phyloP scores from a whole-genome alignment of 371 early-diverging fungal genomes.

The Rhizopus delemar region DNA sequence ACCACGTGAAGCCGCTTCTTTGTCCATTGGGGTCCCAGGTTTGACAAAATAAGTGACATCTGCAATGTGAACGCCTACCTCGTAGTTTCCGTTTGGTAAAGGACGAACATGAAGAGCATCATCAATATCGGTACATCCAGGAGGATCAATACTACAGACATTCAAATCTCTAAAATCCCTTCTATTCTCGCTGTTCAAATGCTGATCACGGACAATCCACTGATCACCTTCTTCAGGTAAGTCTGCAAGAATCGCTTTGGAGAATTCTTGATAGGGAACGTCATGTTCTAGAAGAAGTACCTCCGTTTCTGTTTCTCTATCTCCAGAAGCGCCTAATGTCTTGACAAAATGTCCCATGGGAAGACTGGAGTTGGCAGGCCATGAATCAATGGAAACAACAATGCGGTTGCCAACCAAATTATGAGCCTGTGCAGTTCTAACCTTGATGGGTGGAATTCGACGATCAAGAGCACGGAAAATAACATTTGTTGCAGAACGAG shows the following conservation, averaged over 20 bases:
- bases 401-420: slow-evolving; percentile 79
- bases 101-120: slow-evolving; percentile 93
- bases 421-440: slow-evolving; percentile 87
- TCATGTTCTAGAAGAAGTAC: slow-evolving; percentile 94
- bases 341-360: slow-evolving; percentile 94
- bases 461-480: slow-evolving; percentile 89
- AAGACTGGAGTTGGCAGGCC: slow-evolving; percentile 74
- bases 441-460: slow-evolving; percentile 87
- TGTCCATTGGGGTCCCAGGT: slow-evolving; percentile 82
- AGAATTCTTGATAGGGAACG: slow-evolving; percentile 92
- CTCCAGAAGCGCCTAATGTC: slow-evolving; percentile 88
- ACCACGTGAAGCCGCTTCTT: slow-evolving; percentile 86
- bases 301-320: slow-evolving; percentile 92
- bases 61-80: slow-evolving; percentile 95
- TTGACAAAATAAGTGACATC: slow-evolving; percentile 98
- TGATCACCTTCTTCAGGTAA: slow-evolving; percentile 85
- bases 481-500: slow-evolving; percentile 55
- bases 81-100: slow-evolving; percentile 88
- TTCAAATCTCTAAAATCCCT: slow-evolving; percentile 81
- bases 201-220: slow-evolving; percentile 79
- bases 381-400: slow-evolving; percentile 88
- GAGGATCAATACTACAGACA: slow-evolving; percentile 99
- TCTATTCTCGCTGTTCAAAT: slow-evolving; percentile 64
- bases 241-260: slow-evolving; percentile 76
- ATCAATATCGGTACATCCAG: slow-evolving; percentile 99